Evolutionary conservation across 257 asterid species (phyloP).

Genomic region (Leptodermis oblonga): DNA sequence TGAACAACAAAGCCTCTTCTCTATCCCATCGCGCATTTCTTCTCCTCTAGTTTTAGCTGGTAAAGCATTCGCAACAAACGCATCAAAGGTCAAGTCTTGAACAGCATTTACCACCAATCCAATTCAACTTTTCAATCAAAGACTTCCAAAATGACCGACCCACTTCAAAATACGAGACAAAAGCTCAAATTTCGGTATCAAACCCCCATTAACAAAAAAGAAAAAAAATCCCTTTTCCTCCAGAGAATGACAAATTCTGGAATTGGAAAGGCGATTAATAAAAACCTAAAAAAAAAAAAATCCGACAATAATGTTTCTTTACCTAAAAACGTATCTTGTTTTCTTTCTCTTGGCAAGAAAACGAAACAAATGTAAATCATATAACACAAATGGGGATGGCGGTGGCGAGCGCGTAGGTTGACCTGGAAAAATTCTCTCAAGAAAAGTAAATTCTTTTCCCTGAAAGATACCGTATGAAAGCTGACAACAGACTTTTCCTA

Average conservation of each 20-base stretch:
- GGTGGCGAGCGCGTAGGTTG: constrained; percentile 58
- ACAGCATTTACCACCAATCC: constrained; percentile 28
- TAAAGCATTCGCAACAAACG: constrained; percentile 10
- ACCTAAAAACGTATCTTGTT: not conserved
- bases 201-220: constrained; percentile 8
- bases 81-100: constrained; percentile 34
- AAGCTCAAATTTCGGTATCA: constrained; percentile 13
- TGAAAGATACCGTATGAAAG: constrained; percentile 18
- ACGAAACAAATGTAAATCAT: not conserved
- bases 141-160: too few relatives aligned
- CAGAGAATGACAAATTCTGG: constrained; percentile 15
- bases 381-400: constrained; percentile 20
- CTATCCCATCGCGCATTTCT: constrained; percentile 11
- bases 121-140: too few relatives aligned
- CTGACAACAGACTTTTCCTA: constrained; percentile 19
- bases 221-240: constrained; percentile 10
- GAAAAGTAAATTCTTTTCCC: constrained; percentile 18
- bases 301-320: constrained; percentile 17
- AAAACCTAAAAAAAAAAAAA: constrained; percentile 8
- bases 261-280: not conserved
- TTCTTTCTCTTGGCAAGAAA: constrained; percentile 8
- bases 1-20: constrained; percentile 16
- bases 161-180: constrained; percentile 21
- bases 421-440: constrained; percentile 37
- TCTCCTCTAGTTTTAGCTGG: constrained; percentile 17